phyloP scores from a whole-genome alignment of 768 basidiomycete genomes.

The Auriscalpium orientale region DNA sequence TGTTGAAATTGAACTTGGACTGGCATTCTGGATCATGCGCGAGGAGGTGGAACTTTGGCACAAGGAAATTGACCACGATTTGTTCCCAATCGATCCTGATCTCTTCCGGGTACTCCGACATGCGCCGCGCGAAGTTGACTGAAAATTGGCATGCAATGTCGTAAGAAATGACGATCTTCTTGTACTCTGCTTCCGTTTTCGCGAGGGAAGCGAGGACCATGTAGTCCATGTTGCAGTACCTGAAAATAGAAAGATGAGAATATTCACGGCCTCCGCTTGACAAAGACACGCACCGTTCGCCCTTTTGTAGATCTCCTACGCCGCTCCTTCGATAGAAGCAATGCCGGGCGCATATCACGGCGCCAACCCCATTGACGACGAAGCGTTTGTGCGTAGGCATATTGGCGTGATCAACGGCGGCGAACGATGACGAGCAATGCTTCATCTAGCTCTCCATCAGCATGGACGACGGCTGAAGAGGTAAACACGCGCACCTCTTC shows the following conservation, averaged over 20 bases:
- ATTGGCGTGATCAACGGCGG: conserved; percentile 1
- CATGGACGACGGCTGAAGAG: not conserved
- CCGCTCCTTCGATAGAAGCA: not conserved
- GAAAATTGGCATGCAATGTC: not conserved
- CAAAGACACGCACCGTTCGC: not conserved
- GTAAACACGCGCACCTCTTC: conserved; percentile 19
- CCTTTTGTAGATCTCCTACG: not conserved
- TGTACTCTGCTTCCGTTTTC: no score
- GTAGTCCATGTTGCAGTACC: conserved; percentile 19
- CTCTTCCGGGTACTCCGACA: no score
- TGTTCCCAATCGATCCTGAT: not conserved
- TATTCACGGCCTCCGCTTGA: not conserved
- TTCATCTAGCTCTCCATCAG: not conserved
- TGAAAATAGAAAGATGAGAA: not conserved
- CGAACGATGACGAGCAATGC: not conserved
- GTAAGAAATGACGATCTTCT: not conserved
- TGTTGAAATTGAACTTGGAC: conserved; percentile 7
- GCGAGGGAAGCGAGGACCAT: conserved; percentile 3
- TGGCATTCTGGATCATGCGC: conserved; percentile 12
- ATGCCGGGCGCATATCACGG: conserved; percentile 1
- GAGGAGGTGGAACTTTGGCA: conserved; percentile 9
- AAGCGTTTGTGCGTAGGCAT: not conserved
- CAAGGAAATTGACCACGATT: not conserved
- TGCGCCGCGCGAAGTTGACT: not conserved
- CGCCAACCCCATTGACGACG: conserved; percentile 1